phyloP scores from a whole-genome alignment of 2,329 filamentous ascomycete species.

The Rachicladosporium sp. region DNA sequence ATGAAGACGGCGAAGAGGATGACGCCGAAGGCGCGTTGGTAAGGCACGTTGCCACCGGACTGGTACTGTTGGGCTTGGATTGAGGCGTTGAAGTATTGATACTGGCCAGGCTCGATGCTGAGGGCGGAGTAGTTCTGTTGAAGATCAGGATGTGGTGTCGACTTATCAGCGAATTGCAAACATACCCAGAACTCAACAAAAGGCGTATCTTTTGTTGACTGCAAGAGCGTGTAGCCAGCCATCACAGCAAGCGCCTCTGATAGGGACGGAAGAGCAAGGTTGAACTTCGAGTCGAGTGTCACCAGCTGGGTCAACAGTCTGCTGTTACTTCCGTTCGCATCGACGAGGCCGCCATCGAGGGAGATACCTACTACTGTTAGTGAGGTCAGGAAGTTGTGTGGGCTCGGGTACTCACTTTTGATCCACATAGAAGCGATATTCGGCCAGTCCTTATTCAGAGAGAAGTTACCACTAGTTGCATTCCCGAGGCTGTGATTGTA shows the following conservation, averaged over 20 bases:
- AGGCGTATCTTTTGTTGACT: conserved; percentile 46
- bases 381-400: too few species aligned
- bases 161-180: too few species aligned
- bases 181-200: conserved; percentile 44
- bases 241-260: conserved; percentile 63
- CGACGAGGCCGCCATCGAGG: conserved; percentile 30
- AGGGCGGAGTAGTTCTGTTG: conserved; percentile 7
- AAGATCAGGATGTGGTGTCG: conserved; percentile 20
- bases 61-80: conserved; percentile 57
- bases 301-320: conserved; percentile 34
- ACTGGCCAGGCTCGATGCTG: conserved; percentile 25
- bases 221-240: conserved; percentile 52
- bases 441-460: conserved; percentile 29
- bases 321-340: conserved; percentile 32
- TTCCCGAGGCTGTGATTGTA: conserved; percentile 42
- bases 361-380: conserved; percentile 19
- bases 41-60: conserved; percentile 47
- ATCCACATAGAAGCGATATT: conserved; percentile 32
- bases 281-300: conserved; percentile 29
- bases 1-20: conserved; percentile 54
- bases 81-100: conserved; percentile 51
- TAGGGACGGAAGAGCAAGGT: conserved; percentile 49
- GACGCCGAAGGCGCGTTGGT: conserved; percentile 56
- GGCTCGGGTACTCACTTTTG: too few species aligned
- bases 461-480: conserved; percentile 40